Conservation (phyloP, 2,329 filamentous ascomycete genomes). For the Lachnum nothofagi region DNA sequence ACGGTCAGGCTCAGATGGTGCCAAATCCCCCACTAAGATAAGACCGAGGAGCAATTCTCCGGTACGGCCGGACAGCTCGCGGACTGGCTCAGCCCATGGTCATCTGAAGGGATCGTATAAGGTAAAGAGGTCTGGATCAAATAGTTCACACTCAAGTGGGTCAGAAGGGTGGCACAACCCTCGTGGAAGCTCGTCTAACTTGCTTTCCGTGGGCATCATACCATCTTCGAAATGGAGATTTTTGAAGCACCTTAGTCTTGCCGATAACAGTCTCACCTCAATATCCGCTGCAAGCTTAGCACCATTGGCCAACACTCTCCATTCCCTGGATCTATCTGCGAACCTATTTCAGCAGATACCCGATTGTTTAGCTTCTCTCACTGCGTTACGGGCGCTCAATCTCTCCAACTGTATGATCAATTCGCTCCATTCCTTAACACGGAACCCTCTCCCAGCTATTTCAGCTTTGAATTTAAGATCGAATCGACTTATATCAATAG, state of each 20-base stretch:
- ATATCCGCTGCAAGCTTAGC: conserved; percentile 70
- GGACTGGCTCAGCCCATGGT: conserved; percentile 53
- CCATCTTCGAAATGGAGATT: conserved; percentile 92
- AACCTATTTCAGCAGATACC: conserved; percentile 95
- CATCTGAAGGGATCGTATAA: conserved; percentile 65
- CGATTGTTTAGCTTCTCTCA: conserved; percentile 79
- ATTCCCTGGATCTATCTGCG: conserved; percentile 85
- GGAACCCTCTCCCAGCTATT: conserved; percentile 85
- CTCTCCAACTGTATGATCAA: conserved; percentile 97
- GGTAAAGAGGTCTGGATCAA: conserved; percentile 80
- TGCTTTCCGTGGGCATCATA: conserved; percentile 65
- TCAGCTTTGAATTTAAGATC: conserved; percentile 85
- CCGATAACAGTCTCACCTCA: conserved; percentile 83
- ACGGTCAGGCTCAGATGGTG: conserved; percentile 30
- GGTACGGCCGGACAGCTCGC: conserved; percentile 67
- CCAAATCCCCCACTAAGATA: conserved; percentile 29
- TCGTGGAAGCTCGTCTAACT: conserved; percentile 72
- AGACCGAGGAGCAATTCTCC: conserved; percentile 77
- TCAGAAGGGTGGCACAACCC: conserved; percentile 59
- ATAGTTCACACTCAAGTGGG: conserved; percentile 80
- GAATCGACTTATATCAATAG: conserved; percentile 81
- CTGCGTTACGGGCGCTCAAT: conserved; percentile 85
- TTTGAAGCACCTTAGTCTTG: conserved; percentile 81
- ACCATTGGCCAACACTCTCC: conserved; percentile 80
- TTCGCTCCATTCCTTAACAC: conserved; percentile 78